Evolutionary conservation across 306 rosid species (phyloP), one percentile per base, ranked within the genome.

Genomic region (Fagus sylvatica): DNA sequence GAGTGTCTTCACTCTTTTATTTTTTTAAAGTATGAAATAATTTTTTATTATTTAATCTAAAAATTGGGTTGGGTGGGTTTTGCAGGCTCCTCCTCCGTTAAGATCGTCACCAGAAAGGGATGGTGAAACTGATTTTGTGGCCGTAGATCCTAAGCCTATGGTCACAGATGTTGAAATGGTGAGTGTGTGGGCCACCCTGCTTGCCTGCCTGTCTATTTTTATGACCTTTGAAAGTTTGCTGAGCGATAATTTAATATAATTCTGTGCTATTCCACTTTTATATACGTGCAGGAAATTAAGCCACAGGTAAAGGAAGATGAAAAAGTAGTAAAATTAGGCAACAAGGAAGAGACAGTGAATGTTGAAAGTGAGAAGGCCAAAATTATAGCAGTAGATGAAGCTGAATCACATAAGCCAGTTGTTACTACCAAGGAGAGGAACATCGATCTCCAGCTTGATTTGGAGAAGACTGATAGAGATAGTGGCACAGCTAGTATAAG

Each of bases 31-130:
- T 22, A 22, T 22, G 28, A 22, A 22, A 22, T 22, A 22, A 22
- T 22, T 22, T 22, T 22, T 22, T 22, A 22, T 22, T 22, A 22
- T 22, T 22, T 22, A 22, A 22, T 22, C 28, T 22, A 22, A 22
- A 22, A 22, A 57, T 62, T 32, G 40, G 49, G 32, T 74, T 11
- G 17, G 57, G 59, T 73, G 49, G 81, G 40, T 48, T 80, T 59
- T 83, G 60, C 87, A 96, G 99, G 96, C 94, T 74, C 93, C 96
- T 36, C 98, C 96, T 57, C 78, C 85, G 6, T 74, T 64, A 74
- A 91, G 94, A 85, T 84, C 94, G n/a, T 94, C 98, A 40, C 96
- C 99, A 28, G 99, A 91, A 84, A 90, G 97, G 55, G 96, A 84
- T 22, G 85, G 76, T 22, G 92, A 73, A 72, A 80, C 59, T 70